A percentile compares a stretch with the other conserved stretches of the same genome.
These are phyloP conservation scores for Trichophyton schoenleinii DNA, from an alignment of 2,329 filamentous ascomycete species.

Conservation along the genomic window DNA sequence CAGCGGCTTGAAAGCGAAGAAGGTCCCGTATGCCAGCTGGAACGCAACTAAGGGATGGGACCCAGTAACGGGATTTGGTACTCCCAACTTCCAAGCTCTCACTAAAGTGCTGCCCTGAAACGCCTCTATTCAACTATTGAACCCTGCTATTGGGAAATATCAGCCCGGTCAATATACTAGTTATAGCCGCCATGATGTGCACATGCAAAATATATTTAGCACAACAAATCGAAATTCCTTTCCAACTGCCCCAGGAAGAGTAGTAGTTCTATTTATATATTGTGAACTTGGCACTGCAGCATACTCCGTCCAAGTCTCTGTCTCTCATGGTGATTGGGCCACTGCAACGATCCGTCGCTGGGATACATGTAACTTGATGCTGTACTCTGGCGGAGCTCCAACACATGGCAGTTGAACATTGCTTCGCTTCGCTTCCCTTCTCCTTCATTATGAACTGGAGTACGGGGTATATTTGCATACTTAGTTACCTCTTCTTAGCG, in stretches of 20 bases:
- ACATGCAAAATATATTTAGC: neutral
- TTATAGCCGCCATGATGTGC: neutral
- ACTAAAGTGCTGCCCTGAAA: constrained; percentile 8
- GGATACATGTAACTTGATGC: neutral
- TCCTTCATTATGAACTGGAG: neutral
- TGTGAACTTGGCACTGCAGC: neutral
- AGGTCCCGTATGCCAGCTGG: constrained; percentile 37
- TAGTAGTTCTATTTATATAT: neutral
- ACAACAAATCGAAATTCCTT: neutral
- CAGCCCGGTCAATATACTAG: neutral
- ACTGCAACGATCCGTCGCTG: neutral
- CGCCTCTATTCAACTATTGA: neutral
- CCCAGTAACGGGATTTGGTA: constrained; percentile 36
- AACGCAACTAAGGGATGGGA: constrained; percentile 41
- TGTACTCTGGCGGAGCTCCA: neutral
- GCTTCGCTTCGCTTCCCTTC: neutral
- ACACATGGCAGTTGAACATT: neutral
- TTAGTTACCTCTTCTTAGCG: too few relatives aligned
- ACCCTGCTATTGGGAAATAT: neutral
- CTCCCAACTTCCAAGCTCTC: constrained; percentile 19
- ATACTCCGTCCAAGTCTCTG: neutral
- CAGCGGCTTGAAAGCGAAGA: constrained; percentile 9
- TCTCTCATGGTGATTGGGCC: neutral
- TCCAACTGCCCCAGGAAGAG: neutral
- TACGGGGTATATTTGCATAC: neutral